Percentiles rank a stretch among this genome's conserved stretches.
These are phyloP conservation scores for Exophiala oligosperma DNA, from an alignment of 2,329 filamentous ascomycete species.

Conservation along the genomic window DNA sequence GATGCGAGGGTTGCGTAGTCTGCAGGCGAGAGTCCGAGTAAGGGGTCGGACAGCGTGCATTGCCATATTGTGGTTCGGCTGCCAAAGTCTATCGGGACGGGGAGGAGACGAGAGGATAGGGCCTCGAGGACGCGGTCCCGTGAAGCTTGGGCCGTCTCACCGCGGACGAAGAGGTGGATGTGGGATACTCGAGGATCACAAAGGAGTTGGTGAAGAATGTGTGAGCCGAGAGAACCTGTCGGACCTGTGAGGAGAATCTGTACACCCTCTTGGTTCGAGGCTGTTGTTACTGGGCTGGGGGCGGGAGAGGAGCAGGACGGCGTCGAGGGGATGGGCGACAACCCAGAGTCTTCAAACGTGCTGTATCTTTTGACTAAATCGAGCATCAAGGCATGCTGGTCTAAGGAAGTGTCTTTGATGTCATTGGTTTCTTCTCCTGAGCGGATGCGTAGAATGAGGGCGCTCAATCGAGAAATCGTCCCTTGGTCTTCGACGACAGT, in stretches of 20 bases:
- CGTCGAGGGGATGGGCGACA: not conserved
- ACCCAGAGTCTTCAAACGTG: not conserved
- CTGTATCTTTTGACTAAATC: slow-evolving; percentile 44
- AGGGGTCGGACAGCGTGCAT: slow-evolving; percentile 47
- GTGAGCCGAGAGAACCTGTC: slow-evolving; percentile 65
- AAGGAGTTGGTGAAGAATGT: slow-evolving; percentile 52
- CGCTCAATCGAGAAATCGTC: slow-evolving; percentile 47
- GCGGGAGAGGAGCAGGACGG: not conserved
- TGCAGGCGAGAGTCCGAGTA: slow-evolving; percentile 49
- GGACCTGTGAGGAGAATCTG: slow-evolving; percentile 55
- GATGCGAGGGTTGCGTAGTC: slow-evolving; percentile 44
- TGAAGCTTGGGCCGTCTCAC: slow-evolving; percentile 43
- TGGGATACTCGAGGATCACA: slow-evolving; percentile 38
- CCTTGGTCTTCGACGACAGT: slow-evolving; percentile 63
- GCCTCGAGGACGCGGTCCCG: slow-evolving; percentile 47
- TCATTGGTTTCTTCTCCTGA: slow-evolving; percentile 20
- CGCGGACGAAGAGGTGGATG: slow-evolving; percentile 60
- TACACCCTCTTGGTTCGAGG: not conserved
- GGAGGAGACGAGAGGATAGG: slow-evolving; percentile 39
- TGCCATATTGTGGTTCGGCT: slow-evolving; percentile 50
- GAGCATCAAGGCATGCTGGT: slow-evolving; percentile 46
- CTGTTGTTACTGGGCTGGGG: not conserved
- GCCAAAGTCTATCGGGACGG: slow-evolving; percentile 22
- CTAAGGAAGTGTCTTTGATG: slow-evolving; percentile 23
- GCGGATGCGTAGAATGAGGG: slow-evolving; percentile 35